A percentile compares a stretch with the other conserved stretches of the same genome.
Conservation (phyloP, 2,329 filamentous ascomycete species). For the Colletotrichum magnum region DNA sequence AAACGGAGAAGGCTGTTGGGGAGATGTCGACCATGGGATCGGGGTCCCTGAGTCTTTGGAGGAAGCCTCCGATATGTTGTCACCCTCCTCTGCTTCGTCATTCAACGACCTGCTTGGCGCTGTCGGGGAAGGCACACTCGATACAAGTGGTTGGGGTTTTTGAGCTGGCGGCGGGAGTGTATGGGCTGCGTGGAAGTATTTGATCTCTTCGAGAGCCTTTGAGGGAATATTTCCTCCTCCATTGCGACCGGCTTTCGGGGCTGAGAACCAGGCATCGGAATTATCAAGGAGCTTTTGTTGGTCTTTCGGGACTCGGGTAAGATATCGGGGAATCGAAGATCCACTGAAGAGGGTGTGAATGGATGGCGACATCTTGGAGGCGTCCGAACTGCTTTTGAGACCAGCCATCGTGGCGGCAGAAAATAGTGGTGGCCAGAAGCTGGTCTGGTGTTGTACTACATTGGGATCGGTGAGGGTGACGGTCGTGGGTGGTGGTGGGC, state of each 20-base stretch:
- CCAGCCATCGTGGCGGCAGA: constrained; percentile 13
- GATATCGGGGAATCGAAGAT: constrained; percentile 44
- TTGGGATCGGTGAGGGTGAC: background rate
- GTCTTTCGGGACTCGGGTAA: constrained; percentile 53
- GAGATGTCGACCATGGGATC: constrained; percentile 45
- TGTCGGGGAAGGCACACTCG: constrained; percentile 3
- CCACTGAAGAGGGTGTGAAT: constrained; percentile 8
- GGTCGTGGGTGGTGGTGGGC: too few relatives aligned
- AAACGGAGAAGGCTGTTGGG: constrained; percentile 14
- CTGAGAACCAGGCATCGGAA: constrained; percentile 54
- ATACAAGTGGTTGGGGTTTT: constrained; percentile 11
- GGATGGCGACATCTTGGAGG: constrained; percentile 3
- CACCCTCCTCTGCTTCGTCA: background rate
- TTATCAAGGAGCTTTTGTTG: constrained; percentile 55
- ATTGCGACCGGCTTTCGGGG: constrained; percentile 44
- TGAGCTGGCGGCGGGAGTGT: constrained; percentile 38
- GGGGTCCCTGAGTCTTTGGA: constrained; percentile 7
- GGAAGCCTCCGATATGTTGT: background rate
- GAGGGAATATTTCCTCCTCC: constrained; percentile 52
- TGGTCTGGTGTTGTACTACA: constrained; percentile 4
- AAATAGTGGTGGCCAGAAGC: background rate
- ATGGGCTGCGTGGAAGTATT: constrained; percentile 39
- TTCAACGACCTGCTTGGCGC: background rate
- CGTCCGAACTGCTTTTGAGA: constrained; percentile 22
- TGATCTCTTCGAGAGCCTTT: constrained; percentile 52